Evolutionary conservation across 768 basidiomycete genomes (phyloP), one percentile per base, ranked within the genome.

Genomic region (Melanogaster broomeanus): DNA sequence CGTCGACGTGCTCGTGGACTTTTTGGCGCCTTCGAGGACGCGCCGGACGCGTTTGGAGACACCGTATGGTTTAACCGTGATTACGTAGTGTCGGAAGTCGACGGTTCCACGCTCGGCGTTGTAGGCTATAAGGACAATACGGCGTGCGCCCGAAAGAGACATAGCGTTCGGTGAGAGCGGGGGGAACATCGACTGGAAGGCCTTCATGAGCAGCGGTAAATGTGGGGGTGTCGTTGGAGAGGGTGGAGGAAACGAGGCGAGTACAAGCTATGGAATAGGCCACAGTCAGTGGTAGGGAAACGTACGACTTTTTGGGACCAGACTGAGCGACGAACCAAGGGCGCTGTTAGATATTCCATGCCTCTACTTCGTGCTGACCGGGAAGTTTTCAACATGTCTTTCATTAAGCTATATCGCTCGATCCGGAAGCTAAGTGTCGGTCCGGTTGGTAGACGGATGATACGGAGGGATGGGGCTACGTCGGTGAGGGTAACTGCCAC

Each of bases 161-260:
- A 93, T 77, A 28, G 83, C 80, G 61, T 89, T 79, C 1, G 91
- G 91, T 11, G 90, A 78, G 42, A 99, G 90, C 0, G 97, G 88
- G 5, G 97, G 97, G 73, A 98, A 99, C 53, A 99, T 76, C 27
- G 91, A 87, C 69, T 98, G 97, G 74, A 99, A 97, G 52, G 93
- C 84, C 70, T 97, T 97, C 81, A 94, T 88, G 64, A 98, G 81
- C 51, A 98, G 86, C 33, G 91, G 80, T 34, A 98, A 78, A 66
- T 98, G 93, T 3, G 86, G 83, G 2, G 92, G 88, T 2, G 87
- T 87, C 21, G 74, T 78, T 3, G 88, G 87, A 10, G 82, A 85
- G 44, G 84, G 87, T 51, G 78, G 83, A 46, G 83, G 93, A 72
- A 84, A 96, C 16, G 86, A 96, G 56, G 88, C 91, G 24, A 98